Base-by-base conservation (phyloP, 257 asterid genomes). In the Solanum chilense region DNA sequence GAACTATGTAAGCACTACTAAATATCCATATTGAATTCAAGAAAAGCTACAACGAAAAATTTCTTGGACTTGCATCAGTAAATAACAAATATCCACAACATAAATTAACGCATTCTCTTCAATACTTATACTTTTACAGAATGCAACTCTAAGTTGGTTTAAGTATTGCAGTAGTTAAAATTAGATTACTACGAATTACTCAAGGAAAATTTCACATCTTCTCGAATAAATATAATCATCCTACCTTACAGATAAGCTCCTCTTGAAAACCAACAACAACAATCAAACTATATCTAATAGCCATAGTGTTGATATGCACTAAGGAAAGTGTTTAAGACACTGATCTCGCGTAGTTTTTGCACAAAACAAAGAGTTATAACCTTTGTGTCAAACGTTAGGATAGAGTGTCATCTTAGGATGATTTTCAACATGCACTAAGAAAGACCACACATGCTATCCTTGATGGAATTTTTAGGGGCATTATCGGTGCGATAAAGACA, bases 181-280 rank as follows among this genome's bases (percentile, higher is more conserved):
- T 75, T 31, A 37, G 23, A 23, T 75, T 13, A 39, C 20, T 39
- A 20, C 7, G 20, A 3, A 39, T 23, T 21, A 75, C 33, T 41
- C n/a, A 27, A 5, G 52, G 6, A 74, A 74, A 13, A 39, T 15
- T 39, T 39, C 9, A 74, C 12, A 23, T 75, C 3, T 75, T 6
- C 9, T 20, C 31, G 6, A 39, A 45, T 39, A 13, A 39, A 39
- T 39, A 11, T 75, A 12, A 5, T 66, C 25, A 8, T 15, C 41
- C 14, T 90, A 95, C 98, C 97, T 96, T 95, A 93, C 98, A 96
- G 87, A 96, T 89, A 41, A 96, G 93, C 91, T 96, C 99, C 85
- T 96, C 98, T 71, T 89, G 95, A 85, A 94, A 94, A 86, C 96
- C 98, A 89, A 94, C 98, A 35, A 94, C 96, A 12, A 88, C 98